These are phyloP conservation scores for Hymenoscyphus salicellus DNA, from an alignment of 2,329 filamentous ascomycete species.

Conservation along the genomic window DNA sequence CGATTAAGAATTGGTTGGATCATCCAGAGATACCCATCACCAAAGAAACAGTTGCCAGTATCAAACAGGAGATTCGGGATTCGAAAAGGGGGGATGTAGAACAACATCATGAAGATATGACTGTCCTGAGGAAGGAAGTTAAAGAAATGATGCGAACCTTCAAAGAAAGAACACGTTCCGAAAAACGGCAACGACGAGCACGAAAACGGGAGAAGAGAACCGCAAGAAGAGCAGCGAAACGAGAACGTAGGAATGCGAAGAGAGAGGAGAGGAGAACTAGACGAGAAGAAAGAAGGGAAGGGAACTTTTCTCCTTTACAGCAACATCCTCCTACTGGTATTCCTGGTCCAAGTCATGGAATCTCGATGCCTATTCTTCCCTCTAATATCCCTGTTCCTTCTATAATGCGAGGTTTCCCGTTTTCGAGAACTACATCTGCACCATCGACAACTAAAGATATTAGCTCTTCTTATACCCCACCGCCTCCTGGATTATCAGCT, in stretches of 20 bases:
- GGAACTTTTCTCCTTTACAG: background rate
- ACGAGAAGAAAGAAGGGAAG: constrained; percentile 30
- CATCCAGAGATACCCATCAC: constrained; percentile 50
- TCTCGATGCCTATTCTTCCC: constrained; percentile 10
- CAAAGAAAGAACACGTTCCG: constrained; percentile 41
- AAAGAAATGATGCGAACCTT: constrained; percentile 46
- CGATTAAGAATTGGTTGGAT: constrained; percentile 49
- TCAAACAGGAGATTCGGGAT: constrained; percentile 45
- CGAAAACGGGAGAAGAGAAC: constrained; percentile 14
- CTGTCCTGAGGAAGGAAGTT: constrained; percentile 44
- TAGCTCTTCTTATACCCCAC: background rate
- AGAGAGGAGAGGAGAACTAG: constrained; percentile 35
- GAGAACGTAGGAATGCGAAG: constrained; percentile 20
- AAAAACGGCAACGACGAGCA: constrained; percentile 36
- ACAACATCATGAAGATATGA: constrained; percentile 34
- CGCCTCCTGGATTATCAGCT: constrained; percentile 10
- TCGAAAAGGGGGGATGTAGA: constrained; percentile 31
- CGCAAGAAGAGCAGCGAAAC: constrained; percentile 17
- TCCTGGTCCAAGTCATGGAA: background rate
- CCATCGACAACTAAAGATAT: constrained; percentile 4
- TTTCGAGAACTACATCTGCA: constrained; percentile 17
- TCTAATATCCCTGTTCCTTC: constrained; percentile 7
- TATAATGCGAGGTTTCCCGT: constrained; percentile 15
- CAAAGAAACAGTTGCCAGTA: constrained; percentile 42
- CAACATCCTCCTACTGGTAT: background rate